Base-by-base conservation (phyloP, 2,329 filamentous ascomycete species). In the Pseudogymnoascus sp. region DNA sequence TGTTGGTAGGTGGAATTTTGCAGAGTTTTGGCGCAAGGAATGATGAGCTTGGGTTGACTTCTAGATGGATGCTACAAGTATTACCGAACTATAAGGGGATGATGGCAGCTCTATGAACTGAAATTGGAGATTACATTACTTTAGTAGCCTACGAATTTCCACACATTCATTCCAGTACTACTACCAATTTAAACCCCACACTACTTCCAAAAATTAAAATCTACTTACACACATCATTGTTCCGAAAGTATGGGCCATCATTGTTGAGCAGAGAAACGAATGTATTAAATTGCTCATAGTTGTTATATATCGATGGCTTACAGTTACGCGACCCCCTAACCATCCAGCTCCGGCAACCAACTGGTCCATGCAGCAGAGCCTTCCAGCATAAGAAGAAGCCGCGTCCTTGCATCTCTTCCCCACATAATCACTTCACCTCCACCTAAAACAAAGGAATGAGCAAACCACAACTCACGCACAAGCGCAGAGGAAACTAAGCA, bases 251-350 rank as follows among this genome's bases (percentile, higher is more conserved):
- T 5, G 2, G 4, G 23, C 12, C 14, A 28, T 55, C 1, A 18
- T 55, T 55, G 33, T 55, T 33, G 45, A 55, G 45, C 45, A 55
- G 45, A 52, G 23, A 28, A 55, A 55, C 5, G 45, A 55, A 33
- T 55, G 45, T 55, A 55, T 55, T 52, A 55, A 18, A 18, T 33
- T 55, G 45, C 45, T 18, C 45, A 55, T 33, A 55, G 43, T 43
- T 43, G 43, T 33, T 55, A 55, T 55, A 55, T 49, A 55, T 55
- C 45, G 45, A 55, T 8, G 45, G 8, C 45, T 55, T 55, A 55
- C n/a, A 55, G 45, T 33, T 55, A 55, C 45, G 45, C 25, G 8
- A 55, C 45, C 9, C 8, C n/a, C 25, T n/a, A 28, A 7, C 43
- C 45, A 18, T 55, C 45, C 4, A 55, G 25, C n/a, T 9, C n/a